Evolutionary conservation across 108 stramenopile genomes (phyloP).

Genomic region (Asterionellopsis glacialis): DNA sequence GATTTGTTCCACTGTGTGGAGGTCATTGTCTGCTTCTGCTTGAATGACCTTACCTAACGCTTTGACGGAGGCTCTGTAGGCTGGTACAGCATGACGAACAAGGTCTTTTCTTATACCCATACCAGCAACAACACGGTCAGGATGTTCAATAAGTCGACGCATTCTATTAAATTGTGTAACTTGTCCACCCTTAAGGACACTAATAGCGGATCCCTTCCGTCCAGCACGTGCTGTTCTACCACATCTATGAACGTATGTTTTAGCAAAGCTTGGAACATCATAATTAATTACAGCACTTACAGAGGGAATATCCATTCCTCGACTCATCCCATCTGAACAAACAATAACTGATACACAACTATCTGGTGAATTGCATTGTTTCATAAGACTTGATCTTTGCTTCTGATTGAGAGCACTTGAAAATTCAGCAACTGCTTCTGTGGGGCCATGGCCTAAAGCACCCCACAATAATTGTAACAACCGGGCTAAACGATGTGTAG

Average conservation of each 20-base stretch:
- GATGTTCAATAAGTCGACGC: slow-evolving; percentile 51
- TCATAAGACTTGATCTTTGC: slow-evolving; percentile 55
- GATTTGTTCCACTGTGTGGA: slow-evolving; percentile 16
- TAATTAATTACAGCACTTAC: slow-evolving; percentile 70
- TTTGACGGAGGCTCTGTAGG: slow-evolving; percentile 48
- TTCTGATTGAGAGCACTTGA: slow-evolving; percentile 64
- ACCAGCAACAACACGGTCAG: slow-evolving; percentile 26
- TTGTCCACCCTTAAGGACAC: slow-evolving; percentile 69
- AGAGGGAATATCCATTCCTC: slow-evolving; percentile 76
- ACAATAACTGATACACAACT: slow-evolving; percentile 48
- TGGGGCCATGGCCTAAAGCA: slow-evolving; percentile 37
- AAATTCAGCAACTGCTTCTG: slow-evolving; percentile 59
- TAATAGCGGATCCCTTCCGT: slow-evolving; percentile 56
- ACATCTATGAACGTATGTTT: slow-evolving; percentile 83
- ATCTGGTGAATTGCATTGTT: slow-evolving; percentile 47
- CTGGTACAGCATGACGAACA: slow-evolving; percentile 34
- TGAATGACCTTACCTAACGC: slow-evolving; percentile 51
- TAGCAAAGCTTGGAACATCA: slow-evolving; percentile 77
- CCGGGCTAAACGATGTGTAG: slow-evolving; percentile 88
- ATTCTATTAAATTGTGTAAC: slow-evolving; percentile 56
- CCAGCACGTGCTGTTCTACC: slow-evolving; percentile 85
- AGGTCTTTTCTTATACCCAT: slow-evolving; percentile 51
- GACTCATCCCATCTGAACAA: slow-evolving; percentile 84
- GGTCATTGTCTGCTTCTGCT: slow-evolving; percentile 48
- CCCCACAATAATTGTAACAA: slow-evolving; percentile 81